Conservation (phyloP, 306 rosid genomes). For the Cicer yamashitae region DNA sequence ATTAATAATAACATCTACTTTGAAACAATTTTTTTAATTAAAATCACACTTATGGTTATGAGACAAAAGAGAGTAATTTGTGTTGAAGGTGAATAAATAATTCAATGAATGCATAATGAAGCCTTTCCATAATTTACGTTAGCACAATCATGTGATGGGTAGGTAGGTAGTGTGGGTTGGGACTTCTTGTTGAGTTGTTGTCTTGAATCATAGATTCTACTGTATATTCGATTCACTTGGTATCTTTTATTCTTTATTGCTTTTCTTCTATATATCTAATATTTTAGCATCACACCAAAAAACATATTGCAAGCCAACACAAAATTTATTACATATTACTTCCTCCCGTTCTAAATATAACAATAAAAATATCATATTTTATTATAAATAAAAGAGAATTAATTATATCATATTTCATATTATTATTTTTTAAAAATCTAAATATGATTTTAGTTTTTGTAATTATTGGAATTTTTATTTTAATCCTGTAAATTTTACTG, state of each 20-base stretch:
- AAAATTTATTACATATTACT: background rate
- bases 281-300: slow-evolving; percentile 4
- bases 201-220: slow-evolving; percentile 37
- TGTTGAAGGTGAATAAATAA: background rate
- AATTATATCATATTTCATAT: too few species aligned
- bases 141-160: slow-evolving; percentile 19
- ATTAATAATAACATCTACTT: too few species aligned
- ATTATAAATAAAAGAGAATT: too few species aligned
- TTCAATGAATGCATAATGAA: slow-evolving; percentile 22
- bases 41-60: too few species aligned
- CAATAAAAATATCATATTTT: too few species aligned
- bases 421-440: too few species aligned
- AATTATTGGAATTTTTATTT: too few species aligned
- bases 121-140: slow-evolving; percentile 6
- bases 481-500: too few species aligned
- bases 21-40: too few species aligned
- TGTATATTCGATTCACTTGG: background rate
- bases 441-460: too few species aligned
- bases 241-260: slow-evolving; percentile 13
- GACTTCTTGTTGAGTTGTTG: slow-evolving; percentile 6
- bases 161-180: background rate
- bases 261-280: background rate
- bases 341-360: too few species aligned
- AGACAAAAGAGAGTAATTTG: background rate
- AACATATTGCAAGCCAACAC: background rate